These are phyloP conservation scores for Penicillium lividum DNA, from an alignment of 495 filamentous ascomycete species.

Conservation along the genomic window DNA sequence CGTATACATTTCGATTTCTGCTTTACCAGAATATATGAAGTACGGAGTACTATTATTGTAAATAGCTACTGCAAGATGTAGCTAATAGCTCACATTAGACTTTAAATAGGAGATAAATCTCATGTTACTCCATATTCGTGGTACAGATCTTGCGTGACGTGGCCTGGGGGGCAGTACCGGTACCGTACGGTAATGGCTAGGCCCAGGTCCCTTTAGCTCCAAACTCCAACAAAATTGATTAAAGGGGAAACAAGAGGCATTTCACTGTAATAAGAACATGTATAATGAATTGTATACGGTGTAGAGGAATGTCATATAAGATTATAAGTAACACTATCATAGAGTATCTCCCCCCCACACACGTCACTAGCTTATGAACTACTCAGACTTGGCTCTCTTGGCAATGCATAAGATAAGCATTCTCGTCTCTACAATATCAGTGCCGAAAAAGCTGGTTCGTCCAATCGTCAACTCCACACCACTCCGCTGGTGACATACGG, in stretches of 20 bases:
- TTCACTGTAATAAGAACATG: no score
- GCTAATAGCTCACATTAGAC: no score
- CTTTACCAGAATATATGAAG: neutral
- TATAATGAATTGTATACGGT: no score
- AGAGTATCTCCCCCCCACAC: neutral
- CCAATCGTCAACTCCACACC: constrained; percentile 12
- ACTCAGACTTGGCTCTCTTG: constrained; percentile 11
- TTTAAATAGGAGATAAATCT: neutral
- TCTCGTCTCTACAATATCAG: neutral
- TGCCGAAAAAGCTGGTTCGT: neutral
- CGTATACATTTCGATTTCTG: neutral
- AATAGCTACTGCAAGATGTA: no score
- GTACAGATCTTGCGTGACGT: constrained; percentile 10
- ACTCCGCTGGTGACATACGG: constrained; percentile 6
- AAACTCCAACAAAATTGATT: neutral
- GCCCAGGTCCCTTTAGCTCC: neutral
- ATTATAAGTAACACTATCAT: no score
- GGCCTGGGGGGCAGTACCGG: constrained; percentile 11
- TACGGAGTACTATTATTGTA: no score
- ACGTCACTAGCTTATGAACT: neutral
- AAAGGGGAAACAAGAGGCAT: neutral
- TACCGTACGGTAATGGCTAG: neutral
- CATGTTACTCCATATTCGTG: neutral
- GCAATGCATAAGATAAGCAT: constrained; percentile 1
- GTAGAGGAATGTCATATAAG: no score